Percentiles rank a stretch among this genome's conserved stretches.
phyloP scores from a whole-genome alignment of 352 stramenopile species.

The Pythium monospermum region DNA sequence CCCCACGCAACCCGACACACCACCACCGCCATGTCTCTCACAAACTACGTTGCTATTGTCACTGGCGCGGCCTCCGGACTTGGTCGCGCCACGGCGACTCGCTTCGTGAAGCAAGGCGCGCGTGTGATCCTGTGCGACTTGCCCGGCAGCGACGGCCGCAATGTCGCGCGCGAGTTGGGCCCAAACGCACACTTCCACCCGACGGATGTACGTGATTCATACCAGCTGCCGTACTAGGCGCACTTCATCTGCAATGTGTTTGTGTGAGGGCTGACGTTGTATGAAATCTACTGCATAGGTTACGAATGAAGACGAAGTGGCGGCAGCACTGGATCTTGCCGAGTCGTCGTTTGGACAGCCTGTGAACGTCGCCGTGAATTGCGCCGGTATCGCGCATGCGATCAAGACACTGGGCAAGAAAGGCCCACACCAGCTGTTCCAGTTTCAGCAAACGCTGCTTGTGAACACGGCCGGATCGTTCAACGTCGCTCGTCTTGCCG shows the following conservation, averaged over 20 bases:
- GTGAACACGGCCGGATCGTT: constrained; percentile 98
- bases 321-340: constrained; percentile 86
- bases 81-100: constrained; percentile 87
- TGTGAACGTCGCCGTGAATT: constrained; percentile 95
- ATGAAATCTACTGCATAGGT: constrained; percentile 49
- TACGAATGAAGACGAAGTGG: constrained; percentile 87
- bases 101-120: constrained; percentile 86
- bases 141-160: constrained; percentile 67
- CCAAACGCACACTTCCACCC: constrained; percentile 78
- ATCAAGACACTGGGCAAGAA: constrained; percentile 93
- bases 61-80: constrained; percentile 93
- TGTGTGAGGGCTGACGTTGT: neutral
- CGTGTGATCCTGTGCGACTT: constrained; percentile 93
- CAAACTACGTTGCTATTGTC: constrained; percentile 81
- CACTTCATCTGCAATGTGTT: neutral
- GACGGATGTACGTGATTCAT: constrained; percentile 48
- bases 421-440: constrained; percentile 85
- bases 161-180: constrained; percentile 71
- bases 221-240: neutral
- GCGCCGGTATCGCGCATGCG: constrained; percentile 91
- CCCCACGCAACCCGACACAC: too few species aligned
- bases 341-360: constrained; percentile 89
- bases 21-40: constrained; percentile 39
- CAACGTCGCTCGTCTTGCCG: constrained; percentile 94
- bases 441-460: constrained; percentile 94